Evolutionary conservation across 208 protist genomes (phyloP), one percentile per base, ranked within the genome.

Genomic region (Wallacemonas sp.): DNA sequence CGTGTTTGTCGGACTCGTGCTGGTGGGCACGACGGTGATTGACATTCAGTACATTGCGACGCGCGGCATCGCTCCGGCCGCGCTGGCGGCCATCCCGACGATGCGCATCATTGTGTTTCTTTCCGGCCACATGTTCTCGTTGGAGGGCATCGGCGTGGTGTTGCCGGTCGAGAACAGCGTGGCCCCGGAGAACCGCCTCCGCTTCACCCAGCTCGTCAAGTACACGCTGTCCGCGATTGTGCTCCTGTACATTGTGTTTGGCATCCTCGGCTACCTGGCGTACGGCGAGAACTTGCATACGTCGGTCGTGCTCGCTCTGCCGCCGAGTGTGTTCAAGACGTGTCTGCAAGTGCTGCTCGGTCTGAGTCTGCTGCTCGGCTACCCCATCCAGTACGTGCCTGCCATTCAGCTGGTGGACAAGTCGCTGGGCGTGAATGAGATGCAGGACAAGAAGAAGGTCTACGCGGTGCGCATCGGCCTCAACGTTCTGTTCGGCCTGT

Each of bases 81-180:
- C 79, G 2, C 18, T 50, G 10, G 68, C 77, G 28, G 57, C 70
- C 22, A 61, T 82, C 20, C 79, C 76, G 14, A 78, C 79, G 2
- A 65, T 79, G 28, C 71, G 78, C 1, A 67, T 90, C 28, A 38
- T 91, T 52, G 71, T 91, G 11, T 94, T 92, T 67, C 50, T 94
- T 11, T 86, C 83, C 3, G 83, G 85, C 2, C 85, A 94, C 72
- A 89, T 91, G 76, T 91, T 92, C 65, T 82, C 85, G 3, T 70
- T 94, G 20, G 85, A 94, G 70, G 89, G 83, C 26, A 89, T 92
- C 57, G 81, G 85, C 18, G 62, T 91, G 2, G 81, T 94, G 18
- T 65, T 94, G 7, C 85, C 89, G 4, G 85, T 94, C 20, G 79
- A 94, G 65, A 92, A 94, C 72, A 90, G 78, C 68, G 46, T 94